Base-by-base conservation (phyloP, 306 rosid genomes). In the Fagus sylvatica region DNA sequence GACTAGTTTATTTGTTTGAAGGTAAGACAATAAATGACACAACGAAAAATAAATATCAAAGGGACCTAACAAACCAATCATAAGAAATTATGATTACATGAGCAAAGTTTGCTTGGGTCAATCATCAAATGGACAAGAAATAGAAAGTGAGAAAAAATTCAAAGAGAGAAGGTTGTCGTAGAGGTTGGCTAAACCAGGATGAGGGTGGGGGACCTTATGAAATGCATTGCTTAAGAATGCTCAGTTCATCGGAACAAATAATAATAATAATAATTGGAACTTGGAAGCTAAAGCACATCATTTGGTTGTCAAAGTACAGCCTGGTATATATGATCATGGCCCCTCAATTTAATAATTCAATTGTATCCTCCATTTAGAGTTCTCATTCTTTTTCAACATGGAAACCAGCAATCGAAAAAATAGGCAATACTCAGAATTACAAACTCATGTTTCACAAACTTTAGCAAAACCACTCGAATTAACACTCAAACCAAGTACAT, bases 401-500 rank as follows among this genome's bases (percentile, higher is more conserved):
- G 37, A 65, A 65, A 17, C 71, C 71, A 39, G 71, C 6, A 65
- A 17, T 9, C n/a, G 10, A 36, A 16, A 16, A 34, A 36, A 2
- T 39, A 17, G 33, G 46, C n/a, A 40, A 67, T 40, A 55, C 32
- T 42, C 30, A 46, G 34, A 40, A 79, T 37, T 55, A 32, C 54
- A 64, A 37, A 36, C 3, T n/a, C 43, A 11, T 32, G 6, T 11
- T 22, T 46, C 37, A 28, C 12, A 62, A 72, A 77, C 42, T 53
- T 28, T 13, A 28, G 73, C 76, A 82, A 46, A 46, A 9, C 64
- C 81, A 72, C 77, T 49, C 16, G 3, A 73, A 81, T 61, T 9
- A 55, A 81, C 81, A 72, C 73, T 51, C 87, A 80, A 78, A 70
- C 61, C 79, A 80, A 76, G 84, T 75, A 74, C 83, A 76, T 36